Conservation (phyloP, 352 stramenopile genomes). For the Pythium guiyangense region DNA sequence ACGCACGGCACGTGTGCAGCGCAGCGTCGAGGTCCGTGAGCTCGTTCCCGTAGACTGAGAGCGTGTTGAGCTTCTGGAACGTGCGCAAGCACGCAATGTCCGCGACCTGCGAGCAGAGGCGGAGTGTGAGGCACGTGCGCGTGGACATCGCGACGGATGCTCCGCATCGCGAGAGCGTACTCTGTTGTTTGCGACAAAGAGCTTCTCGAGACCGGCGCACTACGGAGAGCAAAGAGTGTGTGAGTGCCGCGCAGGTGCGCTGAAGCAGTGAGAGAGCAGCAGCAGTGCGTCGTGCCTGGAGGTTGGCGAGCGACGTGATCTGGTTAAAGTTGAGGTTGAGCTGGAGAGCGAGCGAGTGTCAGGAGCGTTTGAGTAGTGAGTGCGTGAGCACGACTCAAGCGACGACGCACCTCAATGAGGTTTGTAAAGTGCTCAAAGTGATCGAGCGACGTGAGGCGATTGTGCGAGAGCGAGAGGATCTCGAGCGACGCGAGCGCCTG, state of each 20-base stretch:
- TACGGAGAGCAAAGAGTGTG: conserved; percentile 7
- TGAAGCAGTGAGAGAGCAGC: neutral
- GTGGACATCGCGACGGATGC: no score
- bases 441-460: conserved; percentile 48
- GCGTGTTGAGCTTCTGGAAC: conserved; percentile 46
- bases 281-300: conserved; percentile 24
- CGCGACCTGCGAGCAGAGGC: conserved; percentile 23
- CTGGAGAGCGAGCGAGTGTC: conserved; percentile 13
- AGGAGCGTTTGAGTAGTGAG: neutral
- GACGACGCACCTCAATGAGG: conserved; percentile 52
- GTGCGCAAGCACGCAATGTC: conserved; percentile 40
- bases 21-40: conserved; percentile 37
- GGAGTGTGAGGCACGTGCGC: neutral
- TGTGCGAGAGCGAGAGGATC: conserved; percentile 83
- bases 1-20: conserved; percentile 43
- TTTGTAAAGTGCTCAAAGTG: conserved; percentile 68
- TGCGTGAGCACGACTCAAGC: no score
- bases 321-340: conserved; percentile 72
- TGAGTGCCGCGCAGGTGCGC: neutral
- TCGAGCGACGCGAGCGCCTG: conserved; percentile 55
- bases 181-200: conserved; percentile 61
- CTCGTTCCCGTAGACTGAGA: conserved; percentile 61
- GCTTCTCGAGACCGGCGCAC: conserved; percentile 53
- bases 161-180: conserved; percentile 9
- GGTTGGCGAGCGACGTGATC: conserved; percentile 38